These are phyloP conservation scores for Dipteronia dyeriana DNA, from an alignment of 345 rosid genomes.

Conservation along the genomic window DNA sequence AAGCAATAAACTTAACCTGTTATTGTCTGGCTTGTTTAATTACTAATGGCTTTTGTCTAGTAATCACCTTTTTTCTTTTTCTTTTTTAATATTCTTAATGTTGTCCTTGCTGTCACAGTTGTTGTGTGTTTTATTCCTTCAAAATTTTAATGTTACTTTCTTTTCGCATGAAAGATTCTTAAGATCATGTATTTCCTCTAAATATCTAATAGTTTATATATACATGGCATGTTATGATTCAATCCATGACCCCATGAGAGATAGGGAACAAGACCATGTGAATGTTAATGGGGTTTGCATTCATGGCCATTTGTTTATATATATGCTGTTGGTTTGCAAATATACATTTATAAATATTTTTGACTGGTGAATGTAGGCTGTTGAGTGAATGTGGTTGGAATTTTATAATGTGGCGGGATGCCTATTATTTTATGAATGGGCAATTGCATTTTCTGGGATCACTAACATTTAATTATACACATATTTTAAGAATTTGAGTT, in stretches of 20 bases:
- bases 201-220: not conserved
- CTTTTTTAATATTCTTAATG: conserved; percentile 19
- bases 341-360: not conserved
- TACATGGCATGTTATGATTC: too few relatives aligned
- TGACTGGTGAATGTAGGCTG: conserved; percentile 23
- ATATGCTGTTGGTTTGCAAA: conserved; percentile 1
- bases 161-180: conserved; percentile 33
- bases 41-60: conserved; percentile 36
- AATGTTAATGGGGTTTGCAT: conserved; percentile 45
- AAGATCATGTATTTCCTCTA: conserved; percentile 10
- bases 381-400: conserved; percentile 21
- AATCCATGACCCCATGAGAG: conserved; percentile 21
- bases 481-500: conserved; percentile 11
- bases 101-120: conserved; percentile 33
- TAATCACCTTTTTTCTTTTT: conserved; percentile 30
- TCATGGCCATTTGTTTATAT: conserved; percentile 32
- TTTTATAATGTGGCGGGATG: not conserved
- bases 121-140: conserved; percentile 40
- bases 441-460: not conserved
- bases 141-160: conserved; percentile 24
- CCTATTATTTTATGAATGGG: not conserved
- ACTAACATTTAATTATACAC: not conserved
- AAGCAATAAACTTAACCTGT: conserved; percentile 42
- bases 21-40: conserved; percentile 44
- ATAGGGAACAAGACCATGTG: conserved; percentile 72